Conservation (phyloP, 345 rosid genomes). For the Populus nigra region DNA sequence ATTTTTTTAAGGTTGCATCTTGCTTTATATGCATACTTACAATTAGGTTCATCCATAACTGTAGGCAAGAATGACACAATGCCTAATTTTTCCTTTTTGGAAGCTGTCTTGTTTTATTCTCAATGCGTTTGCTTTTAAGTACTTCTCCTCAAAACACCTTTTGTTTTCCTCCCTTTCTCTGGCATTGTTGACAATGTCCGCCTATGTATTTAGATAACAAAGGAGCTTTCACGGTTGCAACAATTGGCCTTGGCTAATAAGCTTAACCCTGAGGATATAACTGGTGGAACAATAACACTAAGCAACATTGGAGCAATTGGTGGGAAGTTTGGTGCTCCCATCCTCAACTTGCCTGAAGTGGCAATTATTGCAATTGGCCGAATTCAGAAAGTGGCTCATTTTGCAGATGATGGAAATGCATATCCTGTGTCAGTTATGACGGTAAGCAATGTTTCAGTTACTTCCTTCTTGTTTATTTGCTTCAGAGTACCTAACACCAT, state of each 20-base stretch:
- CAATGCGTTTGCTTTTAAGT: background rate
- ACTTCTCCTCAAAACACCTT: background rate
- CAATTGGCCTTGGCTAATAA: constrained; percentile 61
- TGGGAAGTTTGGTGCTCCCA: constrained; percentile 87
- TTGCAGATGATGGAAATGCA: constrained; percentile 57
- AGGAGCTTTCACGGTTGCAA: constrained; percentile 74
- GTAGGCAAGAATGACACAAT: background rate
- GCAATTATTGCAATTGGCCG: constrained; percentile 84
- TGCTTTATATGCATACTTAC: background rate
- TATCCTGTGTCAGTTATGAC: constrained; percentile 72
- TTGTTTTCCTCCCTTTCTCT: background rate
- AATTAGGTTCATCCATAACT: background rate
- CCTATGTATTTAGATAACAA: constrained; percentile 51
- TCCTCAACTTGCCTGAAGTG: constrained; percentile 88
- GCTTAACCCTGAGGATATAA: constrained; percentile 66
- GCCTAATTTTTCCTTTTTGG: background rate
- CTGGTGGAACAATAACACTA: constrained; percentile 85
- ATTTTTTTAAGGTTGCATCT: background rate
- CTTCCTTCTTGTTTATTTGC: background rate
- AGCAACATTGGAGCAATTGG: constrained; percentile 94
- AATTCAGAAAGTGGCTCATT: constrained; percentile 72
- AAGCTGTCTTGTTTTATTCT: background rate
- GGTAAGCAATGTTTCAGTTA: constrained; percentile 39
- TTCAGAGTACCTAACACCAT: background rate
- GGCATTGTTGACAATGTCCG: background rate